Evolutionary conservation across 495 filamentous ascomycete genomes (phyloP).

Genomic region (Pyrenopolyporus hunteri): DNA sequence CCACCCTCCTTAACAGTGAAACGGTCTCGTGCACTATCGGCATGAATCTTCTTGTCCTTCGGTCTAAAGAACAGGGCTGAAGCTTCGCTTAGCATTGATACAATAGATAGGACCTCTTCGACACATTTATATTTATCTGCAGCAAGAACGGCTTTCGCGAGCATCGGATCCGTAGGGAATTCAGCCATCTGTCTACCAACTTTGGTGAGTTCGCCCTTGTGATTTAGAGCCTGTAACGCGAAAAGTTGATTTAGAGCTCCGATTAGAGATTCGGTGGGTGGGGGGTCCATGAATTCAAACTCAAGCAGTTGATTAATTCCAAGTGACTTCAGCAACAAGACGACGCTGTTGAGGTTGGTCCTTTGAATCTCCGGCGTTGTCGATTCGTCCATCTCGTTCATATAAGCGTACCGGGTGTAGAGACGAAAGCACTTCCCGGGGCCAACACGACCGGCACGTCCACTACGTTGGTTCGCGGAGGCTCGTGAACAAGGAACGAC

Average conservation of each 20-base stretch:
- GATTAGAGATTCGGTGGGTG: slow-evolving; percentile 89
- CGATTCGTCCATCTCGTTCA: slow-evolving; percentile 91
- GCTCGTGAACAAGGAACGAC: slow-evolving; percentile 94
- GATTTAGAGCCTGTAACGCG: slow-evolving; percentile 86
- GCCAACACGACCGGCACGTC: slow-evolving; percentile 89
- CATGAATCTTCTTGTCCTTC: slow-evolving; percentile 96
- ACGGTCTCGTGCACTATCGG: slow-evolving; percentile 87
- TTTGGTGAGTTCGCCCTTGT: slow-evolving; percentile 88
- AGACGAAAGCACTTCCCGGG: slow-evolving; percentile 95
- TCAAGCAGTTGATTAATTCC: slow-evolving; percentile 94
- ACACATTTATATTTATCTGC: slow-evolving; percentile 88
- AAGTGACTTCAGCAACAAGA: slow-evolving; percentile 85
- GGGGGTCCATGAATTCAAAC: slow-evolving; percentile 97
- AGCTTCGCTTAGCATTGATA: slow-evolving; percentile 91
- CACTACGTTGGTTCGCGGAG: slow-evolving; percentile 89
- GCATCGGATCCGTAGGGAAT: slow-evolving; percentile 93
- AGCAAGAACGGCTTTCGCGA: slow-evolving; percentile 89
- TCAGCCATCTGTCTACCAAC: slow-evolving; percentile 95
- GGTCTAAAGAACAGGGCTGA: slow-evolving; percentile 92
- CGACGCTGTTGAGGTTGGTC: slow-evolving; percentile 82
- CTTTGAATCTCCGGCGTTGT: slow-evolving; percentile 95
- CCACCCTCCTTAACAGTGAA: slow-evolving; percentile 94
- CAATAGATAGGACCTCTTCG: slow-evolving; percentile 91
- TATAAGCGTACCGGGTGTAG: slow-evolving; percentile 93
- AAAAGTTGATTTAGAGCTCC: slow-evolving; percentile 91